phyloP scores from a whole-genome alignment of 2,329 filamentous ascomycete genomes.

The Penicillium psychrosexuale region DNA sequence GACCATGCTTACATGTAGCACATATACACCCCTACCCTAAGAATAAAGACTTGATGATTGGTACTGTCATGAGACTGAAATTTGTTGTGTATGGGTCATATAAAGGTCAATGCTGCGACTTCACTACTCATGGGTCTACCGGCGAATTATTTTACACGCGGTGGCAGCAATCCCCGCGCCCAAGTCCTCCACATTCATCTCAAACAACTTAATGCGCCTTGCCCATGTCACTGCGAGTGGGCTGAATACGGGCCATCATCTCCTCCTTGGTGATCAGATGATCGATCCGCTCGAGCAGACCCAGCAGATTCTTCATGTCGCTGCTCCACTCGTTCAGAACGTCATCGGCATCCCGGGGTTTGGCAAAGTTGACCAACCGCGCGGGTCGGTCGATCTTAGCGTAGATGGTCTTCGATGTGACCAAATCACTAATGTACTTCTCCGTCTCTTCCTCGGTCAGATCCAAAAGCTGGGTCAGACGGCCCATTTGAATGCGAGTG shows the following conservation, averaged over 20 bases:
- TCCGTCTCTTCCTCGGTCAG: slow-evolving; percentile 94
- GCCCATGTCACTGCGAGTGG: slow-evolving; percentile 44
- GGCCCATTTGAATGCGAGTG: slow-evolving; percentile 89
- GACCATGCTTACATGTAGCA: not conserved
- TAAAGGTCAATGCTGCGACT: slow-evolving; percentile 8
- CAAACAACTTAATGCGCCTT: slow-evolving; percentile 34
- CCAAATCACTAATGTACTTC: slow-evolving; percentile 96
- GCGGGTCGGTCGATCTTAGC: slow-evolving; percentile 96
- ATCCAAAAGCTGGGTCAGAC: slow-evolving; percentile 86
- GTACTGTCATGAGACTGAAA: not conserved
- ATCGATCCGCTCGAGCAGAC: slow-evolving; percentile 84
- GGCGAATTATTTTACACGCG: slow-evolving; percentile 33
- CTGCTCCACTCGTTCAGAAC: slow-evolving; percentile 97
- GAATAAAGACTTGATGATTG: not conserved
- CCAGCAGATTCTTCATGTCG: slow-evolving; percentile 92
- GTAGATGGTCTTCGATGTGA: slow-evolving; percentile 96
- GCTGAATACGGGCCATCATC: slow-evolving; percentile 98
- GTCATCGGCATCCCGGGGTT: slow-evolving; percentile 91
- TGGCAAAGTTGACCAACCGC: slow-evolving; percentile 87
- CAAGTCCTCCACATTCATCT: slow-evolving; percentile 1
- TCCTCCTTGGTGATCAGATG: slow-evolving; percentile 99
- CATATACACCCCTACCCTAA: not conserved
- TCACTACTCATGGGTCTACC: slow-evolving; percentile 24
- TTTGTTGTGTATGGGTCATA: not conserved
- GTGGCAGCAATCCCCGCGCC: slow-evolving; percentile 16